Evolutionary conservation across 768 basidiomycete genomes (phyloP).

Genomic region (Cystobasidium tubakii): DNA sequence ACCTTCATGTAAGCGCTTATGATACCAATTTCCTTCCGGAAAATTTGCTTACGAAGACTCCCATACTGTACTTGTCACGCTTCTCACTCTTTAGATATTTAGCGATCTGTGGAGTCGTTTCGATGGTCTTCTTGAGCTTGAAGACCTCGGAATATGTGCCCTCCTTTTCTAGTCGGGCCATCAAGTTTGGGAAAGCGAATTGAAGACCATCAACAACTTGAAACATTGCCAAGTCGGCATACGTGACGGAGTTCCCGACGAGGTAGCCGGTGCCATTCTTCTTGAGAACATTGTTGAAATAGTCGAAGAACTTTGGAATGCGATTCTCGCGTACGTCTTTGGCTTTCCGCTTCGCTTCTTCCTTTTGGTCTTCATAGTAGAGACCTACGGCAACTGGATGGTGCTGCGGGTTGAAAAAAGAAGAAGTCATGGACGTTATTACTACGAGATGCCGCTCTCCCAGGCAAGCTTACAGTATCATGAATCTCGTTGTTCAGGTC

Average conservation of each 20-base stretch:
- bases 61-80: constrained; percentile 36
- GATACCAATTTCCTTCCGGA: too few relatives aligned
- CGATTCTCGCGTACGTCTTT: constrained; percentile 50
- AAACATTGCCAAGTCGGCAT: constrained; percentile 54
- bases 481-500: constrained; percentile 51
- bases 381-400: constrained; percentile 50
- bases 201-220: constrained; percentile 50
- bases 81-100: constrained; percentile 40
- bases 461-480: constrained; percentile 33
- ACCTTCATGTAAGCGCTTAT: neutral
- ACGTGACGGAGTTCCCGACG: constrained; percentile 49
- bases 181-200: constrained; percentile 51
- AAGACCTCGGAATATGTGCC: constrained; percentile 48
- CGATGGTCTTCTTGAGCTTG: constrained; percentile 49
- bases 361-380: constrained; percentile 54
- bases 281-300: constrained; percentile 50
- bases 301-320: constrained; percentile 52
- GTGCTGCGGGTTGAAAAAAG: constrained; percentile 40
- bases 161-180: constrained; percentile 44
- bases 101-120: constrained; percentile 43
- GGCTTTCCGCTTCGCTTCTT: constrained; percentile 49
- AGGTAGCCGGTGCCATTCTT: constrained; percentile 45
- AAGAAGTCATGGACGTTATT: neutral
- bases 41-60: constrained; percentile 34
- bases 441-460: neutral